These are phyloP conservation scores for Diaporthe longicolla DNA, from an alignment of 2,329 filamentous ascomycete genomes.

Conservation along the genomic window DNA sequence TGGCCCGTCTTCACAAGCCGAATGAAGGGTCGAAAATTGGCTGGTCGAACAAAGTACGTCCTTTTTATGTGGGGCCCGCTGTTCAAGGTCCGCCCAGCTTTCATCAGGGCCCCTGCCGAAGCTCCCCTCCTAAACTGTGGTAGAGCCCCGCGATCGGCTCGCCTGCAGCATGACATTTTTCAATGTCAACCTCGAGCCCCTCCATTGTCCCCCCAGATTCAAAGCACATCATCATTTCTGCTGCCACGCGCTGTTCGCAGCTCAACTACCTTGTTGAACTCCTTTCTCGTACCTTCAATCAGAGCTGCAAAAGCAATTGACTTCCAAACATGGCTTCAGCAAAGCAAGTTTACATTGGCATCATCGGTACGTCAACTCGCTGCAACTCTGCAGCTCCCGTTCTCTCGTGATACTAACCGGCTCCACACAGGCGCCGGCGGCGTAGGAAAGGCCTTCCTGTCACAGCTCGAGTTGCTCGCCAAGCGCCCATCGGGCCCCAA, in stretches of 20 bases:
- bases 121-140: not conserved
- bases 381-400: not conserved
- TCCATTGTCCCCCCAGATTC: conserved; percentile 14
- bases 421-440: conserved; percentile 81
- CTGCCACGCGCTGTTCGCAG: not conserved
- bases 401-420: not conserved
- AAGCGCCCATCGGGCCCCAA: conserved; percentile 76
- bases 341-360: conserved; percentile 58
- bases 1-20: conserved; percentile 26
- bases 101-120: conserved; percentile 22
- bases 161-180: conserved; percentile 46
- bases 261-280: not conserved
- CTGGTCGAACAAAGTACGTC: conserved; percentile 7
- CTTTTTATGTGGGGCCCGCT: not conserved
- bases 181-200: conserved; percentile 41
- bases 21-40: conserved; percentile 35
- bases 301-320: conserved; percentile 11
- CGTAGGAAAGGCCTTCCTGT: conserved; percentile 91
- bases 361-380: conserved; percentile 55
- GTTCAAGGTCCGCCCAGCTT: conserved; percentile 33
- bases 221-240: not conserved
- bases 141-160: conserved; percentile 49
- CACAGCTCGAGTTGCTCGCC: conserved; percentile 80
- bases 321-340: conserved; percentile 47
- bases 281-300: not conserved